These are phyloP conservation scores for Cystobasidium ongulense DNA, from an alignment of 768 basidiomycete genomes.

Conservation along the genomic window DNA sequence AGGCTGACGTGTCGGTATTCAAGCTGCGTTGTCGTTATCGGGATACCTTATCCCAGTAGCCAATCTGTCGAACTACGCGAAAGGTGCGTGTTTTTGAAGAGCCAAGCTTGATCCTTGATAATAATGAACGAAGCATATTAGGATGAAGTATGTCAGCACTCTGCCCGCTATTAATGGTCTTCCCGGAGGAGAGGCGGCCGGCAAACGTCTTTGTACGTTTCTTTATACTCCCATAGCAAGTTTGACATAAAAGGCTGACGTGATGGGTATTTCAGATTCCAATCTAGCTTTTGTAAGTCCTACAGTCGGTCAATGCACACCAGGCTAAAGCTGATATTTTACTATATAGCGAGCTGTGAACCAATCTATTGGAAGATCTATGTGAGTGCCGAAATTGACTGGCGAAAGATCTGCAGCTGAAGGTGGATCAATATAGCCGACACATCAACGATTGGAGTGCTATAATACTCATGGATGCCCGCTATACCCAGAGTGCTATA, in stretches of 20 bases:
- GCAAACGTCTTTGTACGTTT: constrained; percentile 76
- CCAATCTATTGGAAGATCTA: constrained; percentile 76
- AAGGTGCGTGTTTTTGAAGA: constrained; percentile 36
- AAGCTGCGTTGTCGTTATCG: constrained; percentile 59
- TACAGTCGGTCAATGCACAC: neutral
- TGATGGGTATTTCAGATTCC: constrained; percentile 56
- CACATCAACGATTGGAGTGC: constrained; percentile 87
- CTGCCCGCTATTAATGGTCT: constrained; percentile 45
- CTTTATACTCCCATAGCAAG: constrained; percentile 32
- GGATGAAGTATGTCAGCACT: constrained; percentile 76
- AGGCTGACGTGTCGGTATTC: constrained; percentile 60
- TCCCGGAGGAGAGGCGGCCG: constrained; percentile 57
- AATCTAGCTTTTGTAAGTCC: constrained; percentile 36
- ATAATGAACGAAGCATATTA: no score
- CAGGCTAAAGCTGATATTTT: constrained; percentile 36
- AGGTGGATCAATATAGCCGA: constrained; percentile 56
- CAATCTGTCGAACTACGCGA: constrained; percentile 85
- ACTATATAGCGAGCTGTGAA: constrained; percentile 61
- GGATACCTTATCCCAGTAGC: constrained; percentile 86
- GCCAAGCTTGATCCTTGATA: no score
- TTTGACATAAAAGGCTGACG: neutral
- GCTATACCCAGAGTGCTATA: constrained; percentile 65
- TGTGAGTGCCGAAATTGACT: neutral
- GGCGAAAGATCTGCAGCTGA: neutral
- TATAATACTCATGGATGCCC: constrained; percentile 72